A percentile compares a stretch with the other conserved stretches of the same genome.
Conservation (phyloP, 257 asterid species). For the Gentiana straminea region DNA sequence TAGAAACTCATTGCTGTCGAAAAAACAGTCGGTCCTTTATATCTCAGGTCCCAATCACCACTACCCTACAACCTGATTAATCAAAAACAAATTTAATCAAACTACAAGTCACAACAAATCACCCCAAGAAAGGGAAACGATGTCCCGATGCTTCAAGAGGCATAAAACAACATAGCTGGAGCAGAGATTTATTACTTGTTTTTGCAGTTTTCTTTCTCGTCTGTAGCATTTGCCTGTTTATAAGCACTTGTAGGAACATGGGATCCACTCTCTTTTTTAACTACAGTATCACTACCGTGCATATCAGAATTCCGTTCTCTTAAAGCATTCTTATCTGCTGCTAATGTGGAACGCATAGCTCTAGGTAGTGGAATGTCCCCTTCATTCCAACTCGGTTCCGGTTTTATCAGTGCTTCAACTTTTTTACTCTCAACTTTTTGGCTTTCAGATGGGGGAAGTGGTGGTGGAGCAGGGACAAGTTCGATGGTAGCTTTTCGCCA, state of each 20-base stretch:
- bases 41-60: no score
- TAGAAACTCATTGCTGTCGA: no score
- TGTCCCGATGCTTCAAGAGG: no score
- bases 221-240: conserved; percentile 20
- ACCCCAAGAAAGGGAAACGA: no score
- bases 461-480: conserved; percentile 63
- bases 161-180: no score
- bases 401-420: conserved; percentile 26
- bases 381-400: conserved; percentile 25
- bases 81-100: no score
- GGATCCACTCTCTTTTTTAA: conserved; percentile 19
- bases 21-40: no score
- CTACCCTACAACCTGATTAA: no score
- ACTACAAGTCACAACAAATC: no score
- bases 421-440: conserved; percentile 16
- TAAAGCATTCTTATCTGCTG: conserved; percentile 38
- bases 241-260: conserved; percentile 35
- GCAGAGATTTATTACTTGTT: conserved; percentile 5
- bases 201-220: conserved; percentile 58
- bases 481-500: conserved; percentile 76
- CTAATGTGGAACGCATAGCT: conserved; percentile 46
- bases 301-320: conserved; percentile 57
- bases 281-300: conserved; percentile 18
- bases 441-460: conserved; percentile 14
- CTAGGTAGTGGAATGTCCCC: conserved; percentile 53